Conservation (phyloP, 2,329 filamentous ascomycete genomes). For the Sclerotinia glacialis region DNA sequence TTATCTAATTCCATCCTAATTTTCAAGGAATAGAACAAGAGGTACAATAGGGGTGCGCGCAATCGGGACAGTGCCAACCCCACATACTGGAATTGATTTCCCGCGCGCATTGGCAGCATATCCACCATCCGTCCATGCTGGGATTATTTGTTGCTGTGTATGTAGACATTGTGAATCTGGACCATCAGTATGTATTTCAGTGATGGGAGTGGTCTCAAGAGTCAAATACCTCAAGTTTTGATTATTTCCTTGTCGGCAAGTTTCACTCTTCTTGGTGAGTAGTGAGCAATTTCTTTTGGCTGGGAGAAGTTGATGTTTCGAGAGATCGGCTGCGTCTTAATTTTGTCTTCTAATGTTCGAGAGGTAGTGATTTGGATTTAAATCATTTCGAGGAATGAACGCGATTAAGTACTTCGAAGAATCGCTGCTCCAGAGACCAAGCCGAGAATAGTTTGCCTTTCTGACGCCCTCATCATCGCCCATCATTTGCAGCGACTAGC, state of each 20-base stretch:
- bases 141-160: not conserved
- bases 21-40: not conserved
- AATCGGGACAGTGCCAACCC: slow-evolving; percentile 27
- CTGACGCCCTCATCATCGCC: not conserved
- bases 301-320: not conserved
- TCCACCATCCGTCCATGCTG: slow-evolving; percentile 26
- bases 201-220: not conserved
- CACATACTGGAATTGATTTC: slow-evolving; percentile 23
- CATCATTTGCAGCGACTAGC: not conserved
- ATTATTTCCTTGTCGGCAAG: not conserved
- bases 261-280: not conserved
- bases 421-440: not conserved
- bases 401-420: not conserved
- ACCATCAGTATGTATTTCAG: not conserved
- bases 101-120: slow-evolving; percentile 22
- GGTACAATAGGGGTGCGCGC: slow-evolving; percentile 19
- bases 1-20: not conserved
- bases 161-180: not conserved
- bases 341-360: not conserved
- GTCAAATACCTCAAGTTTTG: slow-evolving; percentile 9
- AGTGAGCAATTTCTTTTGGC: not conserved
- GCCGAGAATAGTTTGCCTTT: not conserved
- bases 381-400: not conserved
- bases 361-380: not conserved
- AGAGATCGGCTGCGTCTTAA: not conserved